Base-by-base conservation (phyloP, 257 asterid genomes). In the Prunella vulgaris region DNA sequence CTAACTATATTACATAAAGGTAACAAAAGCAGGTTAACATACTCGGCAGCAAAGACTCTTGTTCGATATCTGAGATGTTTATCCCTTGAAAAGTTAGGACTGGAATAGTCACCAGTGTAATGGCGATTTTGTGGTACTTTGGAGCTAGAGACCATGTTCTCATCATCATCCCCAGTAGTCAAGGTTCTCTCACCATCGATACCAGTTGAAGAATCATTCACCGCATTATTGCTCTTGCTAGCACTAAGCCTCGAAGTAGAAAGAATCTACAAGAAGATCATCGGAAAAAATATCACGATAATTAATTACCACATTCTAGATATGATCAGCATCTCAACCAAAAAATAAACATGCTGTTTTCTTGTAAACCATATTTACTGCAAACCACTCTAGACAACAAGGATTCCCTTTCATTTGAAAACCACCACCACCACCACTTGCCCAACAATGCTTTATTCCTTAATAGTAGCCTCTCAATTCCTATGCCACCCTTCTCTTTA, bases 31-130 rank as follows among this genome's bases (percentile, higher is more conserved):
- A 67, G 48, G 38, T 52, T 20, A 66, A 81, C 96, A 71, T 90
- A 94, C 99, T 94, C 99, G 28, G 99, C 97, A 68, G 99, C 99
- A 79, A 94, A 94, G 75, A 91, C 87, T 83, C 96, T 84, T 42
- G 99, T 94, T 65, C 99, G 91, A 70, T 90, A 91, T 91, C 99
- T 87, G 80, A 94, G 93, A 88, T 88, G 99, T 83, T 86, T 93
- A 77, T 88, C 91, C 75, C 87, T 86, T 79, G 88, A 65, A 74
- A 80, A 77, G 79, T 76, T 81, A 60, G 82, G 82, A 64, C 70
- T 80, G 64, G 90, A 74, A 74, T 77, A 82, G 80, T 80, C 88
- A 73, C 74, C 74, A 7, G 78, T 63, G 49, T 74, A 69, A 77
- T 65, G 84, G 15, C 74, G 84, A 63, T 37, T 37, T 58, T 85